These are phyloP conservation scores for Myxozyma lipomycoides DNA, from an alignment of 805 yeast genomes.

Conservation along the genomic window DNA sequence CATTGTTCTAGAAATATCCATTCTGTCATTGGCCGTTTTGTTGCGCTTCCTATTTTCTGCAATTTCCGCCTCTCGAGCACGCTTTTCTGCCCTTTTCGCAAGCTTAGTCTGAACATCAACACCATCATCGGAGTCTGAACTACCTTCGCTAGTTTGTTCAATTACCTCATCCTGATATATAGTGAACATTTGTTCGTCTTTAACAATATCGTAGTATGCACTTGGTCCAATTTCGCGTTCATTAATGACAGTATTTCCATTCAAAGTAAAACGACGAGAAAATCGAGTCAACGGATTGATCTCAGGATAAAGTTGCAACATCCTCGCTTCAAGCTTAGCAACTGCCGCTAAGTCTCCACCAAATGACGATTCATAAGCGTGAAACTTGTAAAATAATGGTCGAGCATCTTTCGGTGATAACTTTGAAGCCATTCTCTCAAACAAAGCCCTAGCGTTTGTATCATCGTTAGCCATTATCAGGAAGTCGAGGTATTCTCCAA, in stretches of 20 bases:
- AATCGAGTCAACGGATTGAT: slow-evolving; percentile 43
- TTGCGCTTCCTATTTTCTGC: slow-evolving; percentile 17
- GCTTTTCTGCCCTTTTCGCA: slow-evolving; percentile 7
- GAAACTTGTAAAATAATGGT: slow-evolving; percentile 53
- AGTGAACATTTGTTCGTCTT: slow-evolving; percentile 1
- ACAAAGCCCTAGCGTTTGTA: slow-evolving; percentile 70
- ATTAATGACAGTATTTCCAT: slow-evolving; percentile 20
- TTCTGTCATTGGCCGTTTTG: not conserved
- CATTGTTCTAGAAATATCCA: not conserved
- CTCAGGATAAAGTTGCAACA: slow-evolving; percentile 60
- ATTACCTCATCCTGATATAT: not conserved
- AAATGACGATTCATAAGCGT: slow-evolving; percentile 62
- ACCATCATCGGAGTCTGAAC: slow-evolving; percentile 7
- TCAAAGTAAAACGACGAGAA: slow-evolving; percentile 36
- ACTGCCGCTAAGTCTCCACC: slow-evolving; percentile 65
- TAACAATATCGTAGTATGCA: slow-evolving; percentile 11
- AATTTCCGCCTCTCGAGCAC: not conserved
- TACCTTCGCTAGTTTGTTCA: not conserved
- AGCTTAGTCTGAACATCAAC: slow-evolving; percentile 5
- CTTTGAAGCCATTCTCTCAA: slow-evolving; percentile 69
- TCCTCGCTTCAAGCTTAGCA: slow-evolving; percentile 61
- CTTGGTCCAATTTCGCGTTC: slow-evolving; percentile 21
- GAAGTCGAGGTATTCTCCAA: slow-evolving; percentile 67
- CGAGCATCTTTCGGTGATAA: slow-evolving; percentile 43
- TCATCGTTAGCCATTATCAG: slow-evolving; percentile 65